Base-by-base conservation (phyloP, 2,329 filamentous ascomycete genomes). In the Cercospora brassicicola region DNA sequence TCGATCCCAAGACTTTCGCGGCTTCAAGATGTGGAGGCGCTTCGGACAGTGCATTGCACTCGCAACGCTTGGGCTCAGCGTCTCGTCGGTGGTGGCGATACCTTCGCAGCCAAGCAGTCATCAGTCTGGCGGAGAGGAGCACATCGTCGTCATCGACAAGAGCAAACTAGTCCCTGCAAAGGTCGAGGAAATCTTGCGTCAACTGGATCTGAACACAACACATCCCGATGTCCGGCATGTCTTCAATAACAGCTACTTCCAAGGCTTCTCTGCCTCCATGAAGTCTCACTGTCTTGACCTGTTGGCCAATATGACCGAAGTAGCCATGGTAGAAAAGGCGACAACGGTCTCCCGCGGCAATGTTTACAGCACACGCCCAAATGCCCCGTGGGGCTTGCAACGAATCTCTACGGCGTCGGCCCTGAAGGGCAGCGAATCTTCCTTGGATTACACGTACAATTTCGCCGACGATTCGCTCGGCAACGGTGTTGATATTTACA, bases 381-480 rank as follows among this genome's bases (percentile, higher is more conserved):
- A 77, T 48, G 75, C 82, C 10, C 81, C 82, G 0, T 84, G 83
- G 83, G 83, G 83, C 53, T 77, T 84, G 8, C 79, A 83, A 72
- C 79, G 81, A 65, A 80, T 84, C 65, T 83, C 82, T 4, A 76
- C 74, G 15, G 60, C 73, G 26, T 67, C 68, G n/a, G 65, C 62
- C 28, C 66, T 74, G 10, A 61, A 75, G 10, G 72, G 76, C 36
- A 73, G 73, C 63, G 67, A 72, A 10, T 76, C 74, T 60, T 72
- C 73, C 26, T 76, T 83, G 64, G 76, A 80, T 67, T 84, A 81
- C 72, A 81, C 78, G 28, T 84, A 84, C 74, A 69, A 76, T 1
- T 82, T 78, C 23, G 76, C 81, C 39, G 68, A 76, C 57, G 33
- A 65, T 7, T 67, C 66, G 1, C 78, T 81, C 15, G 82, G 81